Percentiles rank a stretch among this genome's conserved stretches.
Conservation (phyloP, 345 rosid species). For the Arabis hirsuta region DNA sequence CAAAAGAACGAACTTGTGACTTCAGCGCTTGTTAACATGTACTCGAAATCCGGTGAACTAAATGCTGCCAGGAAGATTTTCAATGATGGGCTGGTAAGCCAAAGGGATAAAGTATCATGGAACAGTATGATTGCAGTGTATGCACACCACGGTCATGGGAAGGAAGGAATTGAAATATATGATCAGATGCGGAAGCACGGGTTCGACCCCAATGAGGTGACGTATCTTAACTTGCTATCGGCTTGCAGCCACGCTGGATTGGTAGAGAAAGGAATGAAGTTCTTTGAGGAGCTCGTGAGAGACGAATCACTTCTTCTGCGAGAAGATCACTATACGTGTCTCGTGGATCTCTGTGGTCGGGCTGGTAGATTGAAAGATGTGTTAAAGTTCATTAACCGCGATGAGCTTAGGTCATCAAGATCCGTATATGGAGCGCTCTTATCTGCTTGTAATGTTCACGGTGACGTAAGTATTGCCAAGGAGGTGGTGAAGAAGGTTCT, state of each 20-base stretch:
- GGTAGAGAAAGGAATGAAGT: constrained; percentile 63
- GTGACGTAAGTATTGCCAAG: constrained; percentile 54
- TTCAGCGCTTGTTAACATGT: constrained; percentile 77
- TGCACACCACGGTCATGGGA: constrained; percentile 74
- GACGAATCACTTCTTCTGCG: constrained; percentile 51
- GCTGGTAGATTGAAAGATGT: constrained; percentile 71
- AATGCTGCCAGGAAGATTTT: constrained; percentile 58
- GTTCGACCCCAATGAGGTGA: constrained; percentile 61
- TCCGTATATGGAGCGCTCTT: constrained; percentile 71
- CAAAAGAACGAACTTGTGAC: constrained; percentile 52
- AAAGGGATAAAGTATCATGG: constrained; percentile 69
- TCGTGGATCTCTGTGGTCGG: constrained; percentile 69
- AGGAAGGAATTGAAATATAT: constrained; percentile 61
- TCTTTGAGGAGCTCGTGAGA: constrained; percentile 56
- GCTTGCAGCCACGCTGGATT: constrained; percentile 81
- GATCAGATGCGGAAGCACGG: constrained; percentile 58
- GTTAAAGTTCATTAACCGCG: constrained; percentile 47
- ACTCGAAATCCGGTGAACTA: constrained; percentile 72
- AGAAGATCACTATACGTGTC: constrained; percentile 75
- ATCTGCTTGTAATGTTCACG: constrained; percentile 63
- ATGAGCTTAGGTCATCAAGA: constrained; percentile 43
- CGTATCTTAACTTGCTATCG: constrained; percentile 65
- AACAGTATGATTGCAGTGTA: constrained; percentile 75
- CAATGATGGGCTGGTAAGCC: constrained; percentile 47
- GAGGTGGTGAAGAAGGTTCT: constrained; percentile 57